Conservation (phyloP, 768 basidiomycete species). For the Lentinula lateritia region DNA sequence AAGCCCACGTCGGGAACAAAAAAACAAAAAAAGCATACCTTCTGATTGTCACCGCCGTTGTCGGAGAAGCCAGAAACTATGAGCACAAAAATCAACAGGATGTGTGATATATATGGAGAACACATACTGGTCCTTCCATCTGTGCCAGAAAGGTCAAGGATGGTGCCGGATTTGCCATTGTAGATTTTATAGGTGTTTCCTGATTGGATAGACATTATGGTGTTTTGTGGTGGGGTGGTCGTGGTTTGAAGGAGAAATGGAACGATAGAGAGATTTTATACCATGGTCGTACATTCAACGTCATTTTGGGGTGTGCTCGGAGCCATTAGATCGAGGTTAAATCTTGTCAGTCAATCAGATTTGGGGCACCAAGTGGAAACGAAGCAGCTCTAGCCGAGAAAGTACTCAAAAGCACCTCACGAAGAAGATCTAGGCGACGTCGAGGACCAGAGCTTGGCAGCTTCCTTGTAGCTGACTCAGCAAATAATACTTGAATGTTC, state of each 20-base stretch:
- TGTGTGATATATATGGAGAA: not conserved
- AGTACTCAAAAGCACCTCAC: not conserved
- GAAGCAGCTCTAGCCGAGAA: too few relatives aligned
- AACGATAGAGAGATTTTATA: not conserved
- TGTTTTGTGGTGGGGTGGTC: not conserved
- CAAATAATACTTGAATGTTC: too few relatives aligned
- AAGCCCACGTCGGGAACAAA: not conserved
- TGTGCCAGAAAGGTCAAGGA: conserved; percentile 43
- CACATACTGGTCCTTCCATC: conserved; percentile 32
- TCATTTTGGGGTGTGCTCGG: not conserved
- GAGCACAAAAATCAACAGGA: not conserved
- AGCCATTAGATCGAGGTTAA: not conserved
- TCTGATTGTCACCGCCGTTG: conserved; percentile 37
- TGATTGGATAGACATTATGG: not conserved
- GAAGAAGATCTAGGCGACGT: not conserved
- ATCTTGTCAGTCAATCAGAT: not conserved
- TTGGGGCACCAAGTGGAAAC: too few relatives aligned
- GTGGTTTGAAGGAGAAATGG: not conserved
- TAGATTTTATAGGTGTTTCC: conserved; percentile 23
- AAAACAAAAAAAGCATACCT: conserved; percentile 18
- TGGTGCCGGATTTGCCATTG: conserved; percentile 35
- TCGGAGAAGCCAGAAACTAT: conserved; percentile 35
- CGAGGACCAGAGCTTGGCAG: too few relatives aligned
- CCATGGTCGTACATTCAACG: not conserved
- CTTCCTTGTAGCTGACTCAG: too few relatives aligned